Conservation (phyloP, 1,139 yeast species). For the Spathaspora sp. region DNA sequence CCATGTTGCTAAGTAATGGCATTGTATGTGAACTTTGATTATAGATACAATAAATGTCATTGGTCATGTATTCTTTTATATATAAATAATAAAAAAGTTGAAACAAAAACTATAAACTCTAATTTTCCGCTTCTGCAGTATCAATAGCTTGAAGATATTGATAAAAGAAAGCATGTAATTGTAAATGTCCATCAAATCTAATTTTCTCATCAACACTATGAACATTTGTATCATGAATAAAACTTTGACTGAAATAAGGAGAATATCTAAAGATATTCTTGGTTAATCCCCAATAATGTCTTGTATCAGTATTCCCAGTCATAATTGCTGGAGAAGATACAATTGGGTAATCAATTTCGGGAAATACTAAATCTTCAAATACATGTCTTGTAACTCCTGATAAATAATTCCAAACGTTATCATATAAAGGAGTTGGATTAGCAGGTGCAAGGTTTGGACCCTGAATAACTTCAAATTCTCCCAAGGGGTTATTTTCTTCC, state of each 20-base stretch:
- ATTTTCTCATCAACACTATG: slow-evolving; percentile 46
- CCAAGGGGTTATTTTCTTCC: slow-evolving; percentile 17
- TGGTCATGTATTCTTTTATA: too few species aligned
- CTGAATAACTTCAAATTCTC: slow-evolving; percentile 23
- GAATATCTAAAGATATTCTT: slow-evolving; percentile 67
- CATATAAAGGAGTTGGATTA: slow-evolving; percentile 37
- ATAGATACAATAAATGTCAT: not conserved
- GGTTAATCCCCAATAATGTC: slow-evolving; percentile 74
- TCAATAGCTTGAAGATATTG: slow-evolving; percentile 25
- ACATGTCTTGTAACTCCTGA: slow-evolving; percentile 47
- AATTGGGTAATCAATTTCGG: slow-evolving; percentile 37
- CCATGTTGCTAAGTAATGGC: slow-evolving; percentile 74
- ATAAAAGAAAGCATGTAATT: slow-evolving; percentile 42
- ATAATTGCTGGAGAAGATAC: slow-evolving; percentile 65
- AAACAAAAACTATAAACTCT: not conserved
- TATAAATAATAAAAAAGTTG: not conserved
- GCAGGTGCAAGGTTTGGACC: slow-evolving; percentile 29
- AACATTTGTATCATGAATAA: slow-evolving; percentile 18
- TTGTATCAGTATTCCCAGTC: slow-evolving; percentile 86
- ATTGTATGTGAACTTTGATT: not conserved
- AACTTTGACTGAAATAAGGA: slow-evolving; percentile 30
- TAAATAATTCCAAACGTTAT: slow-evolving; percentile 40
- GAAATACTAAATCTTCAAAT: slow-evolving; percentile 39
- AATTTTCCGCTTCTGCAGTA: slow-evolving; percentile 19
- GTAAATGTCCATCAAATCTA: slow-evolving; percentile 38